A percentile compares a stretch with the other conserved stretches of the same genome.
phyloP scores from a whole-genome alignment of 345 rosid species.

The Citrus maxima region DNA sequence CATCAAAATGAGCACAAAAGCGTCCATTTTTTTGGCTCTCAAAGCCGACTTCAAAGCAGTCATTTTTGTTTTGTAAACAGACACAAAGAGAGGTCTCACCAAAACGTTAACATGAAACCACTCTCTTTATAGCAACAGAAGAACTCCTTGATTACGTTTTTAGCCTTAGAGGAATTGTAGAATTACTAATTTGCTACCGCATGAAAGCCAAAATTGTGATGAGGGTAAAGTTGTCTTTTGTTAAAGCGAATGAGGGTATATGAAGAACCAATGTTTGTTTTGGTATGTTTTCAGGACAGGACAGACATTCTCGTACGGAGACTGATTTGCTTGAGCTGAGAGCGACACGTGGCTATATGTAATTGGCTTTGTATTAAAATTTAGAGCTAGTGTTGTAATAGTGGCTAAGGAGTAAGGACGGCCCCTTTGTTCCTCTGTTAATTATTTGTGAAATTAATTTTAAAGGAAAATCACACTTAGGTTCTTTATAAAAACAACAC shows the following conservation, averaged over 20 bases:
- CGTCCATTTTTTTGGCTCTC: constrained; percentile 11
- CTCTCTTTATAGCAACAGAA: not conserved
- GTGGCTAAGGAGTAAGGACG: not conserved
- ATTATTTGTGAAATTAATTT: not conserved
- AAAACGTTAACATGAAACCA: not conserved
- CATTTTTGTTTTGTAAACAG: not conserved
- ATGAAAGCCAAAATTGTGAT: too few relatives aligned
- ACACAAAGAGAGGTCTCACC: not conserved
- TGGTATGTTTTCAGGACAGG: not conserved
- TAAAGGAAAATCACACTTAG: too few relatives aligned
- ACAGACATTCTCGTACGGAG: constrained; percentile 29
- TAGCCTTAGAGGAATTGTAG: not conserved
- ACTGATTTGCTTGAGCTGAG: constrained; percentile 7
- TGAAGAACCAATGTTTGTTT: not conserved
- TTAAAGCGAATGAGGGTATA: not conserved
- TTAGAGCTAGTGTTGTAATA: not conserved
- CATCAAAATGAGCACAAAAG: constrained; percentile 16
- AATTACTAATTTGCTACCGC: not conserved
- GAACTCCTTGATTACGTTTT: not conserved
- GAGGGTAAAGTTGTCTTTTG: not conserved
- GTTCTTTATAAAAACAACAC: too few relatives aligned
- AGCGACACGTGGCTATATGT: not conserved
- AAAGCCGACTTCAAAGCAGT: not conserved
- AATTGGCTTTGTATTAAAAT: not conserved
- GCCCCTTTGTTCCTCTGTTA: not conserved